Evolutionary conservation across 2,329 filamentous ascomycete genomes (phyloP).

Genomic region (Hypomyces rosellus): DNA sequence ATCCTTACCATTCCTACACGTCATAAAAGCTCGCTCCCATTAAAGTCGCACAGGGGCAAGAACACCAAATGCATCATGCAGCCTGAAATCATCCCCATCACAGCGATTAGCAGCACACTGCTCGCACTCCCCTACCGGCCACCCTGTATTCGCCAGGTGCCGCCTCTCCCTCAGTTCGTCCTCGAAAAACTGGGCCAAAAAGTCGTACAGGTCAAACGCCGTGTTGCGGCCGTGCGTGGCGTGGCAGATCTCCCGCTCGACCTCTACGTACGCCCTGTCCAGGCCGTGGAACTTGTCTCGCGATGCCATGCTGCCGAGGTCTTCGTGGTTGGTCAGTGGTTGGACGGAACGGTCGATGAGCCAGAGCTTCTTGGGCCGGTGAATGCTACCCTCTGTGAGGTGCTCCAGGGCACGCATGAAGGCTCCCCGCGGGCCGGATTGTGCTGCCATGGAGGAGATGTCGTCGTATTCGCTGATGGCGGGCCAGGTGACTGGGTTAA

Average conservation of each 20-base stretch:
- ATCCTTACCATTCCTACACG: no score
- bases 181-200: not conserved
- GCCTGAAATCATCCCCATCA: not conserved
- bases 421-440: not conserved
- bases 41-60: not conserved
- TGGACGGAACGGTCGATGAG: constrained; percentile 3
- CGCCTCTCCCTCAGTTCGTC: not conserved
- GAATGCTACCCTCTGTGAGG: not conserved
- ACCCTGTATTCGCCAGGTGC: not conserved
- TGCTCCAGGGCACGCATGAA: not conserved
- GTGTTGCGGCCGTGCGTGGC: not conserved
- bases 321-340: not conserved
- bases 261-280: not conserved
- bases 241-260: not conserved
- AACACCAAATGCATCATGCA: not conserved
- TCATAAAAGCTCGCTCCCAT: no score
- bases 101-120: not conserved
- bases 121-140: not conserved
- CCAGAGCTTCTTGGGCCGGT: not conserved
- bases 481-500: not conserved
- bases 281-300: not conserved
- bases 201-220: not conserved
- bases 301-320: not conserved
- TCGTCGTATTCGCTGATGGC: not conserved
- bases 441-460: not conserved